Evolutionary conservation across 768 basidiomycete species (phyloP), one percentile per base, ranked within the genome.

Genomic region (Lactarius deliciosus): DNA sequence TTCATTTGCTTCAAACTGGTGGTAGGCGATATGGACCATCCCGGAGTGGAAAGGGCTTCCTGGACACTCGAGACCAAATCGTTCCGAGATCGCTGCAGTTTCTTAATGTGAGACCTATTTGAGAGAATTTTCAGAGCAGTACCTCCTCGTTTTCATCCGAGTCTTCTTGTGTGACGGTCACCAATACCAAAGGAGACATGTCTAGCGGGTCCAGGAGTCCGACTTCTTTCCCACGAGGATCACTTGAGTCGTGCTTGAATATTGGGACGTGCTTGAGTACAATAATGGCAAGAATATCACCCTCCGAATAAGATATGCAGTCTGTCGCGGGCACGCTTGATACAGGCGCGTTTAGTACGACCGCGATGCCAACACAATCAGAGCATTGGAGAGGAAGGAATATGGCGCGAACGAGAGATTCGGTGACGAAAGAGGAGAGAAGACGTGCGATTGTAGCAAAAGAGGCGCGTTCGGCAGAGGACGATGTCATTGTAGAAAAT

Each of bases 361-460:
- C 75, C 43, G 77, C 79, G 63, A 82, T 74, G 0, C 83, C 84
- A 34, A 74, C 74, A 6, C 75, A 74, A 56, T 76, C 74, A 2
- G 77, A 70, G 1, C 72, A 74, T 18, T 72, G 60, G 13, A 81
- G 71, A n/a, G 82, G 76, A 67, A 81, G 72, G 70, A 82, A 86
- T 41, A 83, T 72, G 3, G 83, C 84, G 11, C 76, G 76, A 15
- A 81, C 77, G 11, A 86, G 76, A 8, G 84, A 84, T 73, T 85
- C 85, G 2, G 85, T 84, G 61, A 85, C 83, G 8, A 86, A 78
- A 70, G 83, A 85, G 36, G 84, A 85, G n/a, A 85, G 70, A 5
- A 86, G 72, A 32, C 85, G 82, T 16, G 83, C 76, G 28, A 79
- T 74, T 41, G 80, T 80, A 11, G 82, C 81, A 69, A 85, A 84